Base-by-base conservation (phyloP, 1,284 basidiomycete genomes). In the Ustilago loliicola region DNA sequence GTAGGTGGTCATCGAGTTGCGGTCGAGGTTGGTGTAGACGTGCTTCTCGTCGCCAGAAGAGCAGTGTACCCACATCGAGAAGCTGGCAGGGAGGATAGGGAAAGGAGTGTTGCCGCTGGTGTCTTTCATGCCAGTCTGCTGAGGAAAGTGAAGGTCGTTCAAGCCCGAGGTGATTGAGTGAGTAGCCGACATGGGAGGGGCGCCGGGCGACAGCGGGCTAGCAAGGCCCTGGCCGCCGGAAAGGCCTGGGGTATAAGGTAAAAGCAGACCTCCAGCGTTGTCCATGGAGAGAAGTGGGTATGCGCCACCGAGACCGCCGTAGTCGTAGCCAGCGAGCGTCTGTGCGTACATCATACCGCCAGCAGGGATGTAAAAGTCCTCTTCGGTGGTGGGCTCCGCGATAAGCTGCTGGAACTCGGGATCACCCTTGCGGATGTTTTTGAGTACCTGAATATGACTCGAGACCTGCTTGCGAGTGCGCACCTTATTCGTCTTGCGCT, bases 401-500 rank as follows among this genome's bases (percentile, higher is more conserved):
- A 86, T 86, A 40, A 86, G 80, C 68, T 86, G 82, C 57, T 83
- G 83, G 64, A 86, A 86, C 48, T 86, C 85, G 9, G 80, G 68
- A 57, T 88, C 87, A 42, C 83, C 80, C 59, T 85, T 85, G 61
- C 85, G 80, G 52, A 87, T 80, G 72, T 83, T 74, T 81, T 86
- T 75, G 83, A 86, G 80, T 34, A 86, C 86, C 71, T 86, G 86
- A 29, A 86, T 86, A 54, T 86, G 86, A 66, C 83, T 85, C 58
- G 85, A 86, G 53, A 86, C 85, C 66, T 86, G 85, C 72, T 86
- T 86, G 36, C 85, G 78, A 30, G 81, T 82, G 36, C 86, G 80
- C 38, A 69, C 66, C 72, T 85, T 84, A 69, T 83, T 86, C 5
- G 88, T 89, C 64, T 87, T 87, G 42, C 88, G 85, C 25, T 87